Conservation (phyloP, 805 yeast species). For the Kluyveromyces aestuarii region DNA sequence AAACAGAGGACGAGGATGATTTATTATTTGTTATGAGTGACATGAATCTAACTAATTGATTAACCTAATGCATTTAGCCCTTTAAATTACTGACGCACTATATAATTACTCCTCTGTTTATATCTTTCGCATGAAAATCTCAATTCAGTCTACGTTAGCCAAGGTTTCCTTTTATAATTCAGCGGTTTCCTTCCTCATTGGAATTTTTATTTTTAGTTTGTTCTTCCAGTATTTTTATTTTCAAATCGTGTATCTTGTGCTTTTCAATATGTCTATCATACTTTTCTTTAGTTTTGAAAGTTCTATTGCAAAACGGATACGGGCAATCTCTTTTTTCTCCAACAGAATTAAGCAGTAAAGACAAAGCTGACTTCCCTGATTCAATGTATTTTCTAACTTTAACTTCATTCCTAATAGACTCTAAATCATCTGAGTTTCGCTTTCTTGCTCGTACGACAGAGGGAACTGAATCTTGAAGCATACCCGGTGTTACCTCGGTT, state of each 20-base stretch:
- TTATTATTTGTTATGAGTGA: conserved; percentile 66
- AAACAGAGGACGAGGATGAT: conserved; percentile 54
- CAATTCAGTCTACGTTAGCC: background rate
- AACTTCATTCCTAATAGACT: conserved; percentile 15
- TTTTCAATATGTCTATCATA: conserved; percentile 26
- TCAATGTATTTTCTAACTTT: conserved; percentile 20
- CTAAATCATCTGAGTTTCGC: conserved; percentile 10
- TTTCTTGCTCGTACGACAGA: background rate
- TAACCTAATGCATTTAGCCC: background rate
- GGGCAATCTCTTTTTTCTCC: conserved; percentile 39
- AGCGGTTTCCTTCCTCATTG: too few species aligned
- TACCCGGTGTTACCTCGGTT: background rate
- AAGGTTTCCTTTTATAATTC: background rate
- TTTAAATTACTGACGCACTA: background rate
- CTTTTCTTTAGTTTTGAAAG: conserved; percentile 36
- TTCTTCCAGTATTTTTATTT: conserved; percentile 12
- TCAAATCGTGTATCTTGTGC: conserved; percentile 27
- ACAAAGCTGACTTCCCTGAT: conserved; percentile 20
- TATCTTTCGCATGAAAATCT: background rate
- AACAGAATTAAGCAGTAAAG: conserved; percentile 27
- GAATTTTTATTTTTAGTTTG: too few species aligned
- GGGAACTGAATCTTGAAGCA: background rate
- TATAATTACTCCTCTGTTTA: background rate
- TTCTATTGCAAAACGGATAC: conserved; percentile 41
- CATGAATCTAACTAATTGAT: conserved; percentile 39